A percentile compares a stretch with the other conserved stretches of the same genome.
Conservation (phyloP, 176 grass and related monocot species). For the Avena atlantica region DNA sequence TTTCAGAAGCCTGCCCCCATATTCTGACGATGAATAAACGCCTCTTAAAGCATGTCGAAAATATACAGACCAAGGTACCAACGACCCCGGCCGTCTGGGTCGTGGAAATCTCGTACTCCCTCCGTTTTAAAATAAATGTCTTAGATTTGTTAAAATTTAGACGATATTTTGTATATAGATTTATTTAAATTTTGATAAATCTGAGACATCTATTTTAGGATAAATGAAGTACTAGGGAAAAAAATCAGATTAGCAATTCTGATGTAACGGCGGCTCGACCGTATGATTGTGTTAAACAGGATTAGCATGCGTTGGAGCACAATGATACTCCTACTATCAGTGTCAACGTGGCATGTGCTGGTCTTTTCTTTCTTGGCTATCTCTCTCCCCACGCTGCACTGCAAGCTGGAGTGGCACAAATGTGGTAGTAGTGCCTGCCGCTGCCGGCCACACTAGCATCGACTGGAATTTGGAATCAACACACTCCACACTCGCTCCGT, state of each 20-base stretch:
- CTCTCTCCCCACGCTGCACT: neutral
- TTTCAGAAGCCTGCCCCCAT: neutral
- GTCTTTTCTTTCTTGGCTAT: neutral
- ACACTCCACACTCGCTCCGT: neutral
- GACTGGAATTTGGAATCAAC: constrained; percentile 42
- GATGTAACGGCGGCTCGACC: neutral
- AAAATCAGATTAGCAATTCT: neutral
- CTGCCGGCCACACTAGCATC: neutral
- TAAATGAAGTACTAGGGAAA: too few relatives aligned
- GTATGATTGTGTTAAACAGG: constrained; percentile 46
- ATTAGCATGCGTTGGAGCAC: constrained; percentile 48
- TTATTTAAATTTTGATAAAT: too few relatives aligned
- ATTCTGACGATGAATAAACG: neutral
- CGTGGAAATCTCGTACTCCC: neutral
- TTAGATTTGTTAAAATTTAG: too few relatives aligned
- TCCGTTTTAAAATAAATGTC: too few relatives aligned
- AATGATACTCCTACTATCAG: constrained; percentile 16
- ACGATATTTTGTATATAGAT: too few relatives aligned
- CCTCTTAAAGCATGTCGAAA: neutral
- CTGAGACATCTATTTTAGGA: too few relatives aligned
- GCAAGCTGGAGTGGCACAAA: constrained; percentile 1
- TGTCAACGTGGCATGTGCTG: neutral
- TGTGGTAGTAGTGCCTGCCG: neutral
- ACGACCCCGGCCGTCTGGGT: neutral
- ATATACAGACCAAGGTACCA: neutral